Evolutionary conservation across 169 alveolate species (phyloP), one percentile per base, ranked within the genome.

Genomic region (Ichthyophthirius multifiliis): DNA sequence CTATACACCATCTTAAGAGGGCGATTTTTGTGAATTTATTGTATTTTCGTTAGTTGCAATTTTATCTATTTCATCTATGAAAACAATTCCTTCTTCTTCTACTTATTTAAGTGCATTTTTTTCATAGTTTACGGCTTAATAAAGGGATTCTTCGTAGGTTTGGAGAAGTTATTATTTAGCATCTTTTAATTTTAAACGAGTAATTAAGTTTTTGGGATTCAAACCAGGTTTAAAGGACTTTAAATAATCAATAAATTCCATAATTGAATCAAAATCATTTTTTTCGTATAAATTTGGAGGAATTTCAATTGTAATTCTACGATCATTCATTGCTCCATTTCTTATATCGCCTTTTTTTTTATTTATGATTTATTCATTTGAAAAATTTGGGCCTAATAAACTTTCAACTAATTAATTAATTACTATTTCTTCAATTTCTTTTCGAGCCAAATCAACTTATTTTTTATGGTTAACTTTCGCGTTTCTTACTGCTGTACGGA

Each of bases 1-100:
- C 84, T 96, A 95, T 12, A 96, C 98, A 16, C 98, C 98, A 82
- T 95, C 98, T 31, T 95, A 93, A 27, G 97, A 89, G 9, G 98
- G 97, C 44, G 95, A 96, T 12, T 95, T 93, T 9, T 95, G 92
- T 32, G 82, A 71, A 13, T 71, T 73, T 10, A 77, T 78, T 32
- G 87, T 64, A 67, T 83, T 80, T 4, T 32, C 20, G 12, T 78
- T 32, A 4, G 76, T 16, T 12, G 85, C 75, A 16, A 96, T 92
- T 75, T 96, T 96, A 78, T 96, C 98, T 48, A 96, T 90, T 85
- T 96, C 98, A 76, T 96, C 98, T 13, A 96, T 92, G 48, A 96
- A 94, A 1, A 96, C 97, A 5, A 96, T 95, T 12, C 98, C 98
- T 63, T 94, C 93, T 46, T 92, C 92, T 73, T 94, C 94, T 27